Percentiles rank a stretch among this genome's conserved stretches.
Conservation (phyloP, 2,329 filamentous ascomycete genomes). For the Hymenoscyphus linearis region DNA sequence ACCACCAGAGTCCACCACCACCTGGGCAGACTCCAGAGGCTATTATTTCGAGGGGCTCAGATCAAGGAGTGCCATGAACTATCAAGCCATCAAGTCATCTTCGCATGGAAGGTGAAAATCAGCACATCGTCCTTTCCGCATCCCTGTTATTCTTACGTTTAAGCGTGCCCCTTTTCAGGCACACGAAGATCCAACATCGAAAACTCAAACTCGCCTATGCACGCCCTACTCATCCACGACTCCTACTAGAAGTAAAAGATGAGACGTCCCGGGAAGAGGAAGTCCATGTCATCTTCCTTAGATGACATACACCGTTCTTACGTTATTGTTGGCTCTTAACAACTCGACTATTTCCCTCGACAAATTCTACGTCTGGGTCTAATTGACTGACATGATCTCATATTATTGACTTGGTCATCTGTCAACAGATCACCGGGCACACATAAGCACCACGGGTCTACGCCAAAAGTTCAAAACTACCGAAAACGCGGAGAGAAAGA, state of each 20-base stretch:
- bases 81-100: not conserved
- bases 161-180: constrained; percentile 4
- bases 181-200: not conserved
- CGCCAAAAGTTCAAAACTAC: not conserved
- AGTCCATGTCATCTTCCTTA: not conserved
- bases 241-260: not conserved
- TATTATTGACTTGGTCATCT: not conserved
- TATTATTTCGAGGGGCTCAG: not conserved
- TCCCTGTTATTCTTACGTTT: constrained; percentile 11
- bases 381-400: not conserved
- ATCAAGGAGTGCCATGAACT: not conserved
- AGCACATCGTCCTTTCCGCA: not conserved
- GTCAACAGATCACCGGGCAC: not conserved
- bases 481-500: not conserved
- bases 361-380: not conserved
- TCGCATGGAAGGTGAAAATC: not conserved
- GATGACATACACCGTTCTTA: not conserved
- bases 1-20: too few species aligned
- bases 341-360: not conserved
- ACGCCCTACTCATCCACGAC: not conserved
- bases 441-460: not conserved
- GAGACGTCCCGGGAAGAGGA: not conserved
- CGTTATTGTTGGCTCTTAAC: not conserved
- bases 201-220: not conserved
- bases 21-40: too few species aligned